Evolutionary conservation across 768 basidiomycete genomes (phyloP).

Genomic region (Boletellus sp.): DNA sequence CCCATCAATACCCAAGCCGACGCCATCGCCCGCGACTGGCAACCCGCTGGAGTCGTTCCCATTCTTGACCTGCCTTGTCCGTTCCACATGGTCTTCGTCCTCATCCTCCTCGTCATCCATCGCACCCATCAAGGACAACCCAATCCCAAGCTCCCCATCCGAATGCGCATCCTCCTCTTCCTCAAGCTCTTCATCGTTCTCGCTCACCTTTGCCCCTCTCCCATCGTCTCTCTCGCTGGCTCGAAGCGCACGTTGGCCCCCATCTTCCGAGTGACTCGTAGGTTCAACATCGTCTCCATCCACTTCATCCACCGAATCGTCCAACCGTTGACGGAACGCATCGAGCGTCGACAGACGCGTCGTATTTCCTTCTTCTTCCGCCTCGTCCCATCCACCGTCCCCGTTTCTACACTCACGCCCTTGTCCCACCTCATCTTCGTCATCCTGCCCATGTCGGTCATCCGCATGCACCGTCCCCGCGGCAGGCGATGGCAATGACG

Average conservation of each 20-base stretch:
- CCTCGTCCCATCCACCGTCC: conserved; percentile 1
- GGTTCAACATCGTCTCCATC: conserved; percentile 5
- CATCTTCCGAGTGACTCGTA: conserved; percentile 6
- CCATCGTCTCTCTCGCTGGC: conserved; percentile 5
- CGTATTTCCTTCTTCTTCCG: conserved; percentile 12
- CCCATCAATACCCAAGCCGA: background rate
- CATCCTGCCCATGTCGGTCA: background rate
- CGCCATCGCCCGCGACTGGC: background rate
- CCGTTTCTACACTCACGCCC: background rate
- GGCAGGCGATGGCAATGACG: conserved; percentile 10
- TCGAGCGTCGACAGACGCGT: conserved; percentile 26
- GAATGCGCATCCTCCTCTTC: conserved; percentile 33
- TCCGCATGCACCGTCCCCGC: background rate
- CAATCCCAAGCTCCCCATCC: conserved; percentile 66
- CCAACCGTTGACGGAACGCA: conserved; percentile 20
- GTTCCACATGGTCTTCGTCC: conserved; percentile 12
- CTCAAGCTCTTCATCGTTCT: background rate
- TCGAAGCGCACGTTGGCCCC: conserved; percentile 3
- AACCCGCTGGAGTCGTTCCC: background rate
- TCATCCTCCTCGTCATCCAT: conserved; percentile 35
- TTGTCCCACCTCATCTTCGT: background rate
- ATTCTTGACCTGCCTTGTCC: background rate
- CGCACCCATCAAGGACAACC: conserved; percentile 59
- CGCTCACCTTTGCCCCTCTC: background rate
- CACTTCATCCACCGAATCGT: background rate